Evolutionary conservation across 164 flowering plant species (phyloP).

Genomic region (Piper longum): DNA sequence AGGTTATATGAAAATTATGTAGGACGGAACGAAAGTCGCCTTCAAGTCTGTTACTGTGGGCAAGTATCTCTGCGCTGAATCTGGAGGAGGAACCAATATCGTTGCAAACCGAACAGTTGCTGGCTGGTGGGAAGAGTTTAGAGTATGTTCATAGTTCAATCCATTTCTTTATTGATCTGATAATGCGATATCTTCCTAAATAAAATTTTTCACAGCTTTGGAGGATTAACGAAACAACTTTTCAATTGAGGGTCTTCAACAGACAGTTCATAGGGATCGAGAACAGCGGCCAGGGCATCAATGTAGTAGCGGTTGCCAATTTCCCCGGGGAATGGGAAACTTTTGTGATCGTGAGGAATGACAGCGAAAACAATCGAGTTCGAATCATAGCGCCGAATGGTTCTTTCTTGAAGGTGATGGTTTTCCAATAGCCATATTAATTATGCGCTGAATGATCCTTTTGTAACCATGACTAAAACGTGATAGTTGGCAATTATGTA

Average conservation of each 20-base stretch:
- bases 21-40: slow-evolving; percentile 57
- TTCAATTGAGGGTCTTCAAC: slow-evolving; percentile 43
- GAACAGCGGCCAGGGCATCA: slow-evolving; percentile 12
- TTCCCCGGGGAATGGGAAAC: slow-evolving; percentile 19
- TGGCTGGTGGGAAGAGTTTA: slow-evolving; percentile 47
- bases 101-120: slow-evolving; percentile 31
- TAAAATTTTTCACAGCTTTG: slow-evolving; percentile 31
- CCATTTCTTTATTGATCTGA: background rate
- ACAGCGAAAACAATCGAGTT: slow-evolving; percentile 21
- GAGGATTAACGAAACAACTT: slow-evolving; percentile 41
- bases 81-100: slow-evolving; percentile 42
- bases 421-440: background rate
- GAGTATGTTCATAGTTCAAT: slow-evolving; percentile 12
- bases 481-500: background rate
- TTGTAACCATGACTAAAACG: background rate
- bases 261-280: slow-evolving; percentile 40
- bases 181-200: background rate
- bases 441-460: background rate
- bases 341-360: slow-evolving; percentile 37
- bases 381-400: slow-evolving; percentile 53
- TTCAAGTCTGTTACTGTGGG: slow-evolving; percentile 38
- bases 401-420: slow-evolving; percentile 15
- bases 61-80: slow-evolving; percentile 44
- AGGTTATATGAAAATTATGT: background rate
- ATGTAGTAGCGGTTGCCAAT: slow-evolving; percentile 21